Evolutionary conservation across 305 asterid genomes (phyloP).

Genomic region (Fraxinus xanthoxyloides): DNA sequence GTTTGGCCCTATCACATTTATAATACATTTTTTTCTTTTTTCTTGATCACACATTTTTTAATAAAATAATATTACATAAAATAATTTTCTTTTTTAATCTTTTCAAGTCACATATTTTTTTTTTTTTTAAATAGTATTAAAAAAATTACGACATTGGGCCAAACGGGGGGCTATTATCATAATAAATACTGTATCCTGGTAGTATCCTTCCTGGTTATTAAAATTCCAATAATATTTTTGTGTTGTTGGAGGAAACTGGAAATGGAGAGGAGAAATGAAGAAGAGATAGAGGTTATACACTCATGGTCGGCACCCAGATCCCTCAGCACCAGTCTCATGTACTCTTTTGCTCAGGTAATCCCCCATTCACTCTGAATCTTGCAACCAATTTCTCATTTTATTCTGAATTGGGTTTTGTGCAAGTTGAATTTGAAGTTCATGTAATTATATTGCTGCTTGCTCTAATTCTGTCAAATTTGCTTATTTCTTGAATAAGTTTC

Average conservation of each 20-base stretch:
- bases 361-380: background rate
- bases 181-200: background rate
- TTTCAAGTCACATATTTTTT: too few relatives aligned
- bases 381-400: background rate
- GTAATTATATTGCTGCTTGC: background rate
- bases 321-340: slow-evolving; percentile 71
- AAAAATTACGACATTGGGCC: too few relatives aligned
- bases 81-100: too few relatives aligned
- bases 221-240: background rate
- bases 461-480: background rate
- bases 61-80: too few relatives aligned
- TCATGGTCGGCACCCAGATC: slow-evolving; percentile 79
- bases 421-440: background rate
- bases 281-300: slow-evolving; percentile 61
- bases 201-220: background rate
- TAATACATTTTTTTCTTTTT: too few relatives aligned
- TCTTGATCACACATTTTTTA: too few relatives aligned
- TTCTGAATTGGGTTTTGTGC: background rate
- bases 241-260: background rate
- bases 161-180: background rate
- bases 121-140: too few relatives aligned
- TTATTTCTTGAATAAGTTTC: background rate
- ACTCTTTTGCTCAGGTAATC: slow-evolving; percentile 75
- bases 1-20: too few relatives aligned
- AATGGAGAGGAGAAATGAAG: slow-evolving; percentile 33